phyloP scores from a whole-genome alignment of 768 basidiomycete species.

The Rhodotorula diobovata region DNA sequence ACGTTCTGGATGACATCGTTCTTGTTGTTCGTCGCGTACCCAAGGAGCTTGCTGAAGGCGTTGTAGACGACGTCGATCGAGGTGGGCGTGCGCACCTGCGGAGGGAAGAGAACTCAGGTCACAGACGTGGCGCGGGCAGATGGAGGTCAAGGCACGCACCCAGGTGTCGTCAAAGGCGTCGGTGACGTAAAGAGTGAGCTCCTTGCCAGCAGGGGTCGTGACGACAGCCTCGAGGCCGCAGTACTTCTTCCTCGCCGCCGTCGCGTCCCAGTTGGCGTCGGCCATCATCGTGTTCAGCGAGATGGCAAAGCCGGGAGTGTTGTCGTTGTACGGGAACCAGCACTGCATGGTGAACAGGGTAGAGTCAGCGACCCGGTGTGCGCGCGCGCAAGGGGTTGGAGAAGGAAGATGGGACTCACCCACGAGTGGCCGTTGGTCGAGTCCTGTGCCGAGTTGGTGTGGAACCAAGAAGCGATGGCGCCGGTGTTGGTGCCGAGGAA shows the following conservation, averaged over 20 bases:
- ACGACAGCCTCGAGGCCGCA: constrained; percentile 40
- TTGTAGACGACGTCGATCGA: constrained; percentile 31
- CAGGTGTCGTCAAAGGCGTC: no score
- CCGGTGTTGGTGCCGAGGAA: constrained; percentile 14
- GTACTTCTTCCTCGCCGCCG: constrained; percentile 30
- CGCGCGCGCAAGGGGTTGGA: no score
- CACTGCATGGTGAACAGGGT: constrained; percentile 29
- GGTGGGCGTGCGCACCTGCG: constrained; percentile 19
- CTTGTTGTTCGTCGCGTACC: constrained; percentile 33
- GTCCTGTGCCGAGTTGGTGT: constrained; percentile 28
- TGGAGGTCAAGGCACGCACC: no score
- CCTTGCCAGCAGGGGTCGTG: constrained; percentile 30
- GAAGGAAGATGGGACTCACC: background rate
- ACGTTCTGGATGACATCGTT: constrained; percentile 37
- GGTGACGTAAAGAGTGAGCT: constrained; percentile 21
- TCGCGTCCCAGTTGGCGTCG: constrained; percentile 27
- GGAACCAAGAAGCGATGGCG: constrained; percentile 38
- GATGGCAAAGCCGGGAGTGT: constrained; percentile 36
- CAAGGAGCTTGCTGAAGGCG: constrained; percentile 28
- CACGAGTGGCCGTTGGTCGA: constrained; percentile 31
- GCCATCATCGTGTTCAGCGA: constrained; percentile 37
- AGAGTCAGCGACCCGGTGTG: no score
- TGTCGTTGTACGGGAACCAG: constrained; percentile 31
- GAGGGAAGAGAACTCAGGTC: background rate
- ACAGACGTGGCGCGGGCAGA: no score